phyloP scores from a whole-genome alignment of 148 eudicot genomes.

The Diospyros lotus region DNA sequence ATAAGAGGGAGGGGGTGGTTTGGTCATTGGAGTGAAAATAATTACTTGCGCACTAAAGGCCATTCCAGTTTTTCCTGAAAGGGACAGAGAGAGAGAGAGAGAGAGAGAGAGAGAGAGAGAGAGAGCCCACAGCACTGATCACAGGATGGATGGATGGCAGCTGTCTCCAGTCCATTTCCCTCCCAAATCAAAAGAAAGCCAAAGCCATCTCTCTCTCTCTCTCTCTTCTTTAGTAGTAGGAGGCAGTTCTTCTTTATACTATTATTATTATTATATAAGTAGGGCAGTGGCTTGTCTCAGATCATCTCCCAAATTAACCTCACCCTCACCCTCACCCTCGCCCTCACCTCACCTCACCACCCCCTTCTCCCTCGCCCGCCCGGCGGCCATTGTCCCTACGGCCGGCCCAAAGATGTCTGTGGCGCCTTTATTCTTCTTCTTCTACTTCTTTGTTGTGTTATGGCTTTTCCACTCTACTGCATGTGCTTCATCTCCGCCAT shows the following conservation, averaged over 20 bases:
- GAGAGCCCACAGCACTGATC: neutral
- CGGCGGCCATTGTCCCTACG: neutral
- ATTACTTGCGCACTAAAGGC: conserved; percentile 1
- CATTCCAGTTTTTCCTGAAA: conserved; percentile 16
- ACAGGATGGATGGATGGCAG: conserved; percentile 8
- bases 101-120: neutral
- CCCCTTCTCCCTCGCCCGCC: neutral
- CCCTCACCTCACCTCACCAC: neutral
- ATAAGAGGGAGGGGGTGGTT: too few relatives aligned
- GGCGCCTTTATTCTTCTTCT: conserved; percentile 1
- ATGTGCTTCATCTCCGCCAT: conserved; percentile 7
- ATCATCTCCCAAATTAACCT: too few relatives aligned
- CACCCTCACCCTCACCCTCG: neutral
- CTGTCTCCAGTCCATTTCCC: conserved; percentile 27
- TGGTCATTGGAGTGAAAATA: too few relatives aligned
- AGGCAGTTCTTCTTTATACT: neutral
- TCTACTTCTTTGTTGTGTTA: conserved; percentile 4
- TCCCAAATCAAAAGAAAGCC: neutral
- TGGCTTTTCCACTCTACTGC: neutral
- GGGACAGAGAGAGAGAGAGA: conserved; percentile 5
- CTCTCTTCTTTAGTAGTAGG: too few relatives aligned
- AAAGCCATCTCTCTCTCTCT: neutral
- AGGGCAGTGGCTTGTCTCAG: too few relatives aligned
- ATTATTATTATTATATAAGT: neutral
- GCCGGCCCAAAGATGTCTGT: conserved; percentile 21